Percentiles rank a stretch among this genome's conserved stretches.
Conservation (phyloP, 2,329 filamentous ascomycete genomes). For the Xylaria sp. region DNA sequence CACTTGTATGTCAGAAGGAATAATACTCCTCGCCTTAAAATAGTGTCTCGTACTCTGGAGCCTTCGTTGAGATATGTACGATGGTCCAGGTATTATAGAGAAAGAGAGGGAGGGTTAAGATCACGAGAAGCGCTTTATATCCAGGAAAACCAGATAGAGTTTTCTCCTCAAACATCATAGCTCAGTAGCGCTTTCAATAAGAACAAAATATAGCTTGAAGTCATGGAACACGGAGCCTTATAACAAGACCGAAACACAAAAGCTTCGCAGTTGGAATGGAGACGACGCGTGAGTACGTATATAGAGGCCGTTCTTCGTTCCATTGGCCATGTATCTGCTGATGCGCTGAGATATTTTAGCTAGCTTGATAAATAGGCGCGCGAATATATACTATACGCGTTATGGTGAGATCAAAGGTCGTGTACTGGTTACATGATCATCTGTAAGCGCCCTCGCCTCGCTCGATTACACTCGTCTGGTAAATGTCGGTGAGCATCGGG, state of each 20-base stretch:
- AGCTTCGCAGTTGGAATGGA: not conserved
- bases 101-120: not conserved
- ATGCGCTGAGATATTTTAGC: not conserved
- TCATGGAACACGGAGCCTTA: no score
- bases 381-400: not conserved
- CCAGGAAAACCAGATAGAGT: not conserved
- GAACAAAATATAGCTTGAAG: no score
- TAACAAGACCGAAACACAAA: not conserved
- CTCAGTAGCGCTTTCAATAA: no score
- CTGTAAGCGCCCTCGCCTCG: conserved; percentile 2
- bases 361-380: not conserved
- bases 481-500: conserved; percentile 7
- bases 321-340: not conserved
- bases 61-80: not conserved
- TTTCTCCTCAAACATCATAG: not conserved
- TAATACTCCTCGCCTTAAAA: not conserved
- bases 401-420: not conserved
- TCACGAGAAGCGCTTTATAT: not conserved
- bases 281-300: not conserved
- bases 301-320: not conserved
- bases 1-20: not conserved
- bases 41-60: conserved; percentile 7
- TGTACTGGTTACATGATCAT: not conserved
- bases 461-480: not conserved
- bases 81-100: not conserved